Evolutionary conservation across 2,329 filamentous ascomycete genomes (phyloP), one percentile per base, ranked within the genome.

Genomic region (Massarina eburnea): DNA sequence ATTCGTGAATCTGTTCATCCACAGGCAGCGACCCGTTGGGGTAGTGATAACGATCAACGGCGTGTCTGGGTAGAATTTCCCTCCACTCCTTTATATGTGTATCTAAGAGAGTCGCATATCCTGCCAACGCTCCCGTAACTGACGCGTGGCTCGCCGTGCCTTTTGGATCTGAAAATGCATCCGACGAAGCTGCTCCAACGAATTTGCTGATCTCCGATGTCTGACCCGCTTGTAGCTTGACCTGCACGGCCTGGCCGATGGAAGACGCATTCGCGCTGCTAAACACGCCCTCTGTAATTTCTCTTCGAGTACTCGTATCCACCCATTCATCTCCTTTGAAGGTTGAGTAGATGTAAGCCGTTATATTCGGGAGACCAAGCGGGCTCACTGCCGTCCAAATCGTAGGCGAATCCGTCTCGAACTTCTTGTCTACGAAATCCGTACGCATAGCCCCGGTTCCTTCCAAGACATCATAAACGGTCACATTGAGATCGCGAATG

Each of bases 371-470:
- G 33, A 89, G 72, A 2, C 84, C 83, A 39, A 73, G 68, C 0
- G 86, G 86, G 20, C 77, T 77, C 2, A 90, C 85, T 1, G 83
- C 80, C 2, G 82, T 78, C 73, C 80, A 88, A 34, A 90, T 85
- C 1, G 79, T 73, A 9, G 70, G 62, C 9, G 64, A 71, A 15
- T 76, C 72, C 1, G 74, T 65, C 30, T 84, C 80, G 29, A 75
- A 70, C 1, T 78, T 79, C 20, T 82, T 86, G 1, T 74, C 73
- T 1, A 77, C 76, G 47, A 82, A 79, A 34, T 81, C 76, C 0
- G 84, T 81, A 12, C 85, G 77, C 8, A 85, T 80, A n/a, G 86
- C 85, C 55, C 81, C 80, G 51, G 80, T 78, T 1, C 86, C 86
- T 54, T 89, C 83, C 4, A 89, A 61, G 0, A 88, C 72, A 64